These are phyloP conservation scores for Dipteronia sinensis DNA, from an alignment of 345 rosid species.

Conservation along the genomic window DNA sequence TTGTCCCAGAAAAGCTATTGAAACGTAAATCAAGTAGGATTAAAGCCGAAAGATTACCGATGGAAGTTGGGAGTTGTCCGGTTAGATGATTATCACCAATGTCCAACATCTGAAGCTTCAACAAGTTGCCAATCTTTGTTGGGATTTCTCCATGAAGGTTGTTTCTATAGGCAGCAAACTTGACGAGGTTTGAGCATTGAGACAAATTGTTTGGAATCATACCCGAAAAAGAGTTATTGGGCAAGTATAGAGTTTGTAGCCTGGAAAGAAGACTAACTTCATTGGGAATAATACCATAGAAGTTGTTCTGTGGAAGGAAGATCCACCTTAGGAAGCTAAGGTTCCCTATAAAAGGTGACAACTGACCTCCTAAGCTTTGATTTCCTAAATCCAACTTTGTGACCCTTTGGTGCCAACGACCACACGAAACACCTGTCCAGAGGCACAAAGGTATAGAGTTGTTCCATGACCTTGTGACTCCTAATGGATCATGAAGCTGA, in stretches of 20 bases:
- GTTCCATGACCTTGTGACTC: constrained; percentile 3
- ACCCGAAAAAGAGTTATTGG: constrained; percentile 1
- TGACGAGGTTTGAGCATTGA: not conserved
- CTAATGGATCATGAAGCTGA: not conserved
- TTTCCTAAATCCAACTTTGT: not conserved
- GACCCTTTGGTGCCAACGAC: not conserved
- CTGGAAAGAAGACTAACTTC: constrained; percentile 12
- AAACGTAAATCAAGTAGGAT: no score
- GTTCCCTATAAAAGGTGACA: not conserved
- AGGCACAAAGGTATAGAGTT: not conserved
- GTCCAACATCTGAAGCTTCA: no score
- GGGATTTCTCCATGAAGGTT: not conserved
- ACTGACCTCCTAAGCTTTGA: not conserved
- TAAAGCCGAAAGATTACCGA: no score
- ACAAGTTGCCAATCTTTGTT: no score
- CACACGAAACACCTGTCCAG: not conserved
- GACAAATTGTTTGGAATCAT: not conserved
- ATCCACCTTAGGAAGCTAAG: not conserved
- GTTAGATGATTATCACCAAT: no score
- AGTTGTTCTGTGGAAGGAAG: not conserved
- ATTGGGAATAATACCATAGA: constrained; percentile 6
- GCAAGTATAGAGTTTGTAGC: not conserved
- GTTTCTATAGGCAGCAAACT: not conserved
- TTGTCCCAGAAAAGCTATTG: no score
- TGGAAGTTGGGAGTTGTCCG: no score